Evolutionary conservation across 108 stramenopile species (phyloP), one percentile per base, ranked within the genome.

Genomic region (Discostella stelligeroides): DNA sequence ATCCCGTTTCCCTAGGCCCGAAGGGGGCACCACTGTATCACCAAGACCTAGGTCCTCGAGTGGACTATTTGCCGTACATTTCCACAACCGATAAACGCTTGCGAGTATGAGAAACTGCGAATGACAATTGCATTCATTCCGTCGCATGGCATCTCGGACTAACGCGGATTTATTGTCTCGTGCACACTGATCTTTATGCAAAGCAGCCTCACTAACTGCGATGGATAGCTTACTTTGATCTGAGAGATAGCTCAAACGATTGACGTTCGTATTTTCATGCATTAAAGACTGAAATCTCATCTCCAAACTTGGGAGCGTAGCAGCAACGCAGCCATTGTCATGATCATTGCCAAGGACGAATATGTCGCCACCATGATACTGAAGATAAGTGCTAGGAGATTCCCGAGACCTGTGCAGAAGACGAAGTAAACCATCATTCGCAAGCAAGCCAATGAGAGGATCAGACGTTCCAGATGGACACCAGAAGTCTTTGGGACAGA

Each of bases 381-480:
- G 73, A 1, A 86, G 54, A 60, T 92, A 48, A 39, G 40, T 56
- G 60, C 41, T 69, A 17, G 88, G 88, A 63, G 88, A 56, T 10
- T 42, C 61, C 6, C 56, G 50, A 18, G 49, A 41, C 6, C 8
- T 51, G 25, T 23, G 37, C 4, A 94, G 61, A 30, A 68, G 53
- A 21, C 92, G 83, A 53, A 80, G 79, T 9, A 84, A 39, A 39
- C 82, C 91, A 48, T 95, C 95, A 60, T 90, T 79, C 10, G 92
- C 88, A 40, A 89, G 66, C 11, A 54, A 43, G 0, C 95, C 95
- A 8, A 72, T 46, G 15, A 50, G 38, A 28, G 86, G 76, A 58
- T 88, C 72, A 12, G 79, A 76, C 18, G 91, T 92, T 0, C 92
- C 95, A 49, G 90, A 79, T 0, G 92, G 95, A 70, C 95, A 95